These are phyloP conservation scores for Pisolithus albus DNA, from an alignment of 768 basidiomycete genomes.

Conservation along the genomic window DNA sequence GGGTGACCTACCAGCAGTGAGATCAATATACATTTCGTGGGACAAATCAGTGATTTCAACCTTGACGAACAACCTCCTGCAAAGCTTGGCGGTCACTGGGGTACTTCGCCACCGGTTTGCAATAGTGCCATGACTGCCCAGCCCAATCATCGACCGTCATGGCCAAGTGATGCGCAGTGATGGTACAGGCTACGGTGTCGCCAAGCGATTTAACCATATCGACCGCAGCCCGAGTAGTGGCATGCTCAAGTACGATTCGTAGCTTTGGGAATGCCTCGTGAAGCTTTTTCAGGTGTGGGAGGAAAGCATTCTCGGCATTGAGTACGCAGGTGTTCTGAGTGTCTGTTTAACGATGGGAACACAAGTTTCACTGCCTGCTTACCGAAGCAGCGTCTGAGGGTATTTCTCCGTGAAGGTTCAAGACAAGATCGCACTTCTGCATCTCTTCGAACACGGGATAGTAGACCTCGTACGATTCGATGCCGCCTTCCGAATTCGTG, in stretches of 20 bases:
- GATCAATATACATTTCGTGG: neutral
- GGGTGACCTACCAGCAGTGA: slow-evolving; percentile 54
- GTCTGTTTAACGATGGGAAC: neutral
- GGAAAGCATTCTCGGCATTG: slow-evolving; percentile 87
- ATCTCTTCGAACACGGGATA: slow-evolving; percentile 91
- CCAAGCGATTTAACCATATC: slow-evolving; percentile 77
- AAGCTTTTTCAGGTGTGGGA: slow-evolving; percentile 78
- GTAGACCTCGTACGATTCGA: slow-evolving; percentile 91
- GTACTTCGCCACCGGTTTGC: slow-evolving; percentile 97
- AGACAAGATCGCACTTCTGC: slow-evolving; percentile 89
- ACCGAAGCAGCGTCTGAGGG: slow-evolving; percentile 71
- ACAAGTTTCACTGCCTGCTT: slow-evolving; percentile 19
- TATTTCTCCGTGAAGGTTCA: slow-evolving; percentile 96
- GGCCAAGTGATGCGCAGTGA: slow-evolving; percentile 93
- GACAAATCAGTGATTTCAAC: slow-evolving; percentile 30
- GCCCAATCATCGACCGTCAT: slow-evolving; percentile 97
- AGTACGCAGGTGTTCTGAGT: slow-evolving; percentile 80
- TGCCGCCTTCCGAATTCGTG: slow-evolving; percentile 93
- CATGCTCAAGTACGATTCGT: slow-evolving; percentile 95
- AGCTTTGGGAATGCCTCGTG: slow-evolving; percentile 81
- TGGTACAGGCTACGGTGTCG: slow-evolving; percentile 86
- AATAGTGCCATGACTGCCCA: slow-evolving; percentile 91
- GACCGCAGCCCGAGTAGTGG: slow-evolving; percentile 87
- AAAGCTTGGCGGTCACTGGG: slow-evolving; percentile 86
- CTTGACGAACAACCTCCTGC: slow-evolving; percentile 67